A percentile compares a stretch with the other conserved stretches of the same genome.
Evolutionary conservation across 1,284 basidiomycete genomes (phyloP).

Genomic region (Ceratobasidium sp.): DNA sequence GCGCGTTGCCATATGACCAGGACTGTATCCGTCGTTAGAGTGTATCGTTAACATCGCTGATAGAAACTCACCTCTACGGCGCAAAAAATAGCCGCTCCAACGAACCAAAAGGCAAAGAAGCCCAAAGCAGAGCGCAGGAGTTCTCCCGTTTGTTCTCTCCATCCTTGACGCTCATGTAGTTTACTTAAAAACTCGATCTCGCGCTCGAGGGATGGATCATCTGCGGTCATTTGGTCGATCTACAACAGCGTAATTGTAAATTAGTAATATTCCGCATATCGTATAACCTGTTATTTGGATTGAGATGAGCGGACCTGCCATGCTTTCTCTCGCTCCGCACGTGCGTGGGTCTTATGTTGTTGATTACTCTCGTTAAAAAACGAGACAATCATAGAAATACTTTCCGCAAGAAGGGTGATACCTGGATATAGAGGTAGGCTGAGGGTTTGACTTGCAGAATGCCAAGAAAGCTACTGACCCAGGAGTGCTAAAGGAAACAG

Average conservation of each 20-base stretch:
- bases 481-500: slow-evolving; percentile 48
- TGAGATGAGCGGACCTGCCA: slow-evolving; percentile 33
- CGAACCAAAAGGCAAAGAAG: slow-evolving; percentile 48
- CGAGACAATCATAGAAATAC: slow-evolving; percentile 46
- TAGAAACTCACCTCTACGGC: slow-evolving; percentile 38
- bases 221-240: slow-evolving; percentile 1
- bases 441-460: not conserved
- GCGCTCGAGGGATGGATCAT: slow-evolving; percentile 39
- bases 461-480: not conserved
- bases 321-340: slow-evolving; percentile 41
- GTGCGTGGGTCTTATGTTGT: slow-evolving; percentile 37
- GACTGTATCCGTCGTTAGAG: slow-evolving; percentile 1
- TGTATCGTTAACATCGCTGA: too few species aligned
- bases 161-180: slow-evolving; percentile 42
- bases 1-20: slow-evolving; percentile 37
- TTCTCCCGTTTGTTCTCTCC: slow-evolving; percentile 44
- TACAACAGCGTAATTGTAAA: not conserved
- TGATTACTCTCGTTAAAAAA: slow-evolving; percentile 43
- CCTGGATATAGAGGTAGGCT: slow-evolving; percentile 7
- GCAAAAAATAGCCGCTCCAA: slow-evolving; percentile 46
- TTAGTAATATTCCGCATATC: not conserved
- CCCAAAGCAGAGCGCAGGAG: slow-evolving; percentile 42
- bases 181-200: slow-evolving; percentile 46
- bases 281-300: not conserved
- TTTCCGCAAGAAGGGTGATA: slow-evolving; percentile 47